These are phyloP conservation scores for Chrysanthemum makinoi DNA, from an alignment of 129 eudicot species.

Conservation along the genomic window DNA sequence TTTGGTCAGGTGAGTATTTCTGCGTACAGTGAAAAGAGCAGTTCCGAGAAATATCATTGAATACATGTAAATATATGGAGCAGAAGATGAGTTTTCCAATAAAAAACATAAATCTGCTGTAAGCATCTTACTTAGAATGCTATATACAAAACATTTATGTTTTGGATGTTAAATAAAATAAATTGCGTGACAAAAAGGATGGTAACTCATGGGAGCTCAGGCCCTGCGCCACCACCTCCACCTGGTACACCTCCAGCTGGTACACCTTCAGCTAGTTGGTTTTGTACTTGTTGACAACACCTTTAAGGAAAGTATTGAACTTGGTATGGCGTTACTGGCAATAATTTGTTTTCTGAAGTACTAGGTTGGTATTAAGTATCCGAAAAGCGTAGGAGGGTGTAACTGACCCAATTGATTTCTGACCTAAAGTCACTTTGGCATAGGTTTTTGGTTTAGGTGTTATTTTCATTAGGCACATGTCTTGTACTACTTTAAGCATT, in stretches of 20 bases:
- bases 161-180: constrained; percentile 12
- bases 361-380: constrained; percentile 5
- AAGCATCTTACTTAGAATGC: constrained; percentile 38
- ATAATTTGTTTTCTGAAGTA: not conserved
- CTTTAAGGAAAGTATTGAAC: not conserved
- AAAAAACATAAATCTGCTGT: constrained; percentile 76
- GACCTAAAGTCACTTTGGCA: constrained; percentile 4
- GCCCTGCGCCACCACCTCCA: constrained; percentile 93
- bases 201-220: constrained; percentile 84
- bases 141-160: not conserved
- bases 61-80: no score
- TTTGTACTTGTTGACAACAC: no score
- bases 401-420: not conserved
- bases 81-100: constrained; percentile 3
- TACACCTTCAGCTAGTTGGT: not conserved
- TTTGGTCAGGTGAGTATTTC: no score
- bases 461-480: constrained; percentile 4
- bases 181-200: constrained; percentile 46
- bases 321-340: not conserved
- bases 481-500: constrained; percentile 1
- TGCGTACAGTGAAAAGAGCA: no score
- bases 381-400: not conserved
- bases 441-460: not conserved
- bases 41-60: no score
- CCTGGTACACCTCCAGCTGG: constrained; percentile 79